Evolutionary conservation across 2,329 filamentous ascomycete genomes (phyloP).

Genomic region (Sporothrix curviconia): DNA sequence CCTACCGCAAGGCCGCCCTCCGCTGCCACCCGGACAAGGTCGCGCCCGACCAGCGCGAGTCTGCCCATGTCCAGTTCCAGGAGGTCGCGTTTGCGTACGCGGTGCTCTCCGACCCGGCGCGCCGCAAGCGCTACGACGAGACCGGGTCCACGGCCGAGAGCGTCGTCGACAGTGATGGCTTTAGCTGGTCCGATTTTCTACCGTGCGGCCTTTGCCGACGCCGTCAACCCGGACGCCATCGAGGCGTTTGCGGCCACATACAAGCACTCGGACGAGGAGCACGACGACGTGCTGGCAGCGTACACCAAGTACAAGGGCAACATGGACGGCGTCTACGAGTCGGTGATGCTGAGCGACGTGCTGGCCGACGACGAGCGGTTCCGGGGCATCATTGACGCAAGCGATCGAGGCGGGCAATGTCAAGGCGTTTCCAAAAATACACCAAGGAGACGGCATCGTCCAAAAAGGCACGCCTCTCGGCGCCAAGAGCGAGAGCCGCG

Average conservation of each 20-base stretch:
- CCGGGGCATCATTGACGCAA: constrained; percentile 67
- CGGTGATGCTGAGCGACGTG: constrained; percentile 80
- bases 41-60: constrained; percentile 50
- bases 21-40: constrained; percentile 73
- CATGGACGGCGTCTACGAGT: constrained; percentile 70
- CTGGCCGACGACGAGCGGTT: constrained; percentile 82
- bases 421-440: constrained; percentile 59
- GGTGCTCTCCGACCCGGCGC: constrained; percentile 73
- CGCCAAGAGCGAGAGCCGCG: constrained; percentile 60
- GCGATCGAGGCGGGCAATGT: constrained; percentile 69
- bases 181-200: constrained; percentile 91
- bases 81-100: constrained; percentile 90
- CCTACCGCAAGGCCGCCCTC: constrained; percentile 86
- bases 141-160: constrained; percentile 86
- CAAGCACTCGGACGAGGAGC: constrained; percentile 81
- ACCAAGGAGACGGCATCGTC: constrained; percentile 64
- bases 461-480: constrained; percentile 50
- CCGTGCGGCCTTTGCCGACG: constrained; percentile 70
- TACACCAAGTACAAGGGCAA: constrained; percentile 69
- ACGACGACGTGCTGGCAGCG: constrained; percentile 65
- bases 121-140: constrained; percentile 79
- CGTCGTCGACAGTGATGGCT: constrained; percentile 69
- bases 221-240: constrained; percentile 69
- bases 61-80: constrained; percentile 78
- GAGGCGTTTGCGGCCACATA: constrained; percentile 70